Evolutionary conservation across 2,329 filamentous ascomycete genomes (phyloP), one percentile per base, ranked within the genome.

Genomic region (Scopulariopsis brevicaulis): DNA sequence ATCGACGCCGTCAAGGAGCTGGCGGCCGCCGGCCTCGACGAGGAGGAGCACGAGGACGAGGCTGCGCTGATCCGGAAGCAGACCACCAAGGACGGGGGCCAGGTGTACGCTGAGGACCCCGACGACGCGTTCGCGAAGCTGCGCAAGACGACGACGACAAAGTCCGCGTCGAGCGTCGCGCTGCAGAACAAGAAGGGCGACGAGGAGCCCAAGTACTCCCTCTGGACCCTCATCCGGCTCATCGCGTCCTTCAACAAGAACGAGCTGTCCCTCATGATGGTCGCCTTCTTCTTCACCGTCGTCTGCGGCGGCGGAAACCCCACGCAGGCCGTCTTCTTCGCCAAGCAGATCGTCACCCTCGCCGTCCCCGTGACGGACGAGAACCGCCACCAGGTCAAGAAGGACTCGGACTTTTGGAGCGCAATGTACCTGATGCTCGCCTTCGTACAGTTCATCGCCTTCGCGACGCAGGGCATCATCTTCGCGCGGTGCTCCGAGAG

Each of bases 401-500:
- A 79, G 20, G 81, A 93, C 60, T 85, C 87, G 22, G 83, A 90
- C 67, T 96, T 96, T 69, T 96, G 90, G 90, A 85, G 84, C 59
- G 74, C 85, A 65, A 96, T 96, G 90, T 96, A 87, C 70, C 79
- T 92, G 62, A 91, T 96, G 80, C 77, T 96, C 58, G 91, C 84
- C 2, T 71, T 90, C 57, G 83, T 87, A 11, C 82, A 88, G 66
- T 82, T 95, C 60, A 69, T 92, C 57, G 77, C 85, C 6, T 90
- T 87, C 64, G 70, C 79, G 22, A 70, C 74, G 6, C 87, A 93
- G 65, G 90, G 90, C 55, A 65, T 88, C 56, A 76, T 85, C 2
- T 92, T 97, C 64, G 92, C 90, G 20, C 85, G 84, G 65, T 92
- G 89, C 73, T 94, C 90, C n/a, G 90, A 96, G 73, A 81, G 84